phyloP scores from a whole-genome alignment of 176 grass and related monocot genomes.

The Musa beccarii region DNA sequence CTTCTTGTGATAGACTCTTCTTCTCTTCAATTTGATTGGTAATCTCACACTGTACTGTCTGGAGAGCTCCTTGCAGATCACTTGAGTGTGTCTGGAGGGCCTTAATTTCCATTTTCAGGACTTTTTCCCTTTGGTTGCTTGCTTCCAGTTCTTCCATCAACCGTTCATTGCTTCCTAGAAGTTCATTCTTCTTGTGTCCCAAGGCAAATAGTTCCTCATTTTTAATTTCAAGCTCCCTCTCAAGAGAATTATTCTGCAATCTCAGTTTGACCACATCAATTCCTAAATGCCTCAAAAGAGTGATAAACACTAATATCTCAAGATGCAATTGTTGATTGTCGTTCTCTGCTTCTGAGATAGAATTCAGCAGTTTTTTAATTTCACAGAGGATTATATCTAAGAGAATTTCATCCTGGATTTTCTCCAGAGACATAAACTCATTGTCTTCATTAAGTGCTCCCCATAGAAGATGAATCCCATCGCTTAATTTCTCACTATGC shows the following conservation, averaged over 20 bases:
- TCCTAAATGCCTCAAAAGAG: conserved; percentile 59
- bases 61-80: conserved; percentile 28
- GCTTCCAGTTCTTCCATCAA: conserved; percentile 43
- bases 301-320: conserved; percentile 52
- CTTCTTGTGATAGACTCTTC: conserved; percentile 37
- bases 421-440: conserved; percentile 38
- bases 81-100: conserved; percentile 35
- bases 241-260: conserved; percentile 41
- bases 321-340: conserved; percentile 40
- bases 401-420: conserved; percentile 46
- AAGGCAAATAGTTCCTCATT: conserved; percentile 28
- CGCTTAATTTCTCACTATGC: conserved; percentile 52
- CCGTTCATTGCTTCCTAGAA: conserved; percentile 33
- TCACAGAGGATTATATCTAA: conserved; percentile 40
- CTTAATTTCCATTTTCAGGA: conserved; percentile 45
- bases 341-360: conserved; percentile 52
- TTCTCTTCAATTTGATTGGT: conserved; percentile 34
- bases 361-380: conserved; percentile 43
- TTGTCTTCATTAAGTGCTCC: conserved; percentile 44
- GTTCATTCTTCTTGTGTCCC: conserved; percentile 32
- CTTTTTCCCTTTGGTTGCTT: conserved; percentile 35
- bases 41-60: conserved; percentile 37
- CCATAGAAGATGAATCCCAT: conserved; percentile 44
- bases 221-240: conserved; percentile 40
- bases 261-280: conserved; percentile 49